phyloP scores from a whole-genome alignment of 371 early-diverging fungal species.

The Mucor mucedo region DNA sequence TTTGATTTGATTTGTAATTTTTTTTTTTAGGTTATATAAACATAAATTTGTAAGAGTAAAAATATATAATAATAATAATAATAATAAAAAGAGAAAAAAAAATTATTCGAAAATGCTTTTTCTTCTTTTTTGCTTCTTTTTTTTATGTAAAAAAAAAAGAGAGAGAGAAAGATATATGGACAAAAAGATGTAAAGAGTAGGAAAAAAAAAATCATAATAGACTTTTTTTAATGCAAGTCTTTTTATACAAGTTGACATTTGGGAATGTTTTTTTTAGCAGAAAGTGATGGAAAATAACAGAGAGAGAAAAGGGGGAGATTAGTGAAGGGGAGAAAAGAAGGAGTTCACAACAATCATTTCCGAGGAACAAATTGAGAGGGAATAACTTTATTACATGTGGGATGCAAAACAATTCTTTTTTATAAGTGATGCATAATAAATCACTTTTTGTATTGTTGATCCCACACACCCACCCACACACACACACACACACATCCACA shows the following conservation, averaged over 20 bases:
- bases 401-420: not conserved
- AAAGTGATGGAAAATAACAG: not conserved
- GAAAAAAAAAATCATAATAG: not conserved
- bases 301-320: not conserved
- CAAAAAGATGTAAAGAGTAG: constrained; percentile 14
- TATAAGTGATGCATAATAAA: not conserved
- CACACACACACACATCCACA: too few species aligned
- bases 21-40: constrained; percentile 3
- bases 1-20: not conserved
- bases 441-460: not conserved
- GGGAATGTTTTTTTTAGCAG: not conserved
- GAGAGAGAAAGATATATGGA: constrained; percentile 3
- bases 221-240: not conserved
- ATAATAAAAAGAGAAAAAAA: too few species aligned
- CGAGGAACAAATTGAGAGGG: not conserved
- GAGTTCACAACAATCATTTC: constrained; percentile 1
- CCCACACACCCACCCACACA: too few species aligned
- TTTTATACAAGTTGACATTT: not conserved
- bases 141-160: constrained; percentile 3
- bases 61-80: too few species aligned
- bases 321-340: not conserved
- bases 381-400: not conserved
- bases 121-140: not conserved
- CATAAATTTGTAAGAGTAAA: not conserved
- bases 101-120: too few species aligned